A percentile compares a stretch with the other conserved stretches of the same genome.
Evolutionary conservation across 2,329 filamentous ascomycete species (phyloP).

Genomic region (Cladosporium velox): DNA sequence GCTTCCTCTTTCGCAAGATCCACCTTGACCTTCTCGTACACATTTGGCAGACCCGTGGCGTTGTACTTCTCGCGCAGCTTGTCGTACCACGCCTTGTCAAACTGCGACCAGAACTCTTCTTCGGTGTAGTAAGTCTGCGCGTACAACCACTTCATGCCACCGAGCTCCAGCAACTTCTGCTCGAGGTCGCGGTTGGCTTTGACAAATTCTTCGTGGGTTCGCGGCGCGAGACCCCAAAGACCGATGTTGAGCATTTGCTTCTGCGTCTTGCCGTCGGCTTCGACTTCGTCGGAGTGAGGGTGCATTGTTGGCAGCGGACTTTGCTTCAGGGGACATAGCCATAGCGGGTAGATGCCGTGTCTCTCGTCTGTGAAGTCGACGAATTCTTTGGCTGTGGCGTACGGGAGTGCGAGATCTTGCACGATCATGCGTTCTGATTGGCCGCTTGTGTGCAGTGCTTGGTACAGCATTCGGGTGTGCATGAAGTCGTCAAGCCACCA

Average conservation of each 20-base stretch:
- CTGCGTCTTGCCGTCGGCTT: constrained; percentile 25
- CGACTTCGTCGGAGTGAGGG: constrained; percentile 33
- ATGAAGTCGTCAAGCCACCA: constrained; percentile 63
- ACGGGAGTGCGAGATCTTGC: constrained; percentile 61
- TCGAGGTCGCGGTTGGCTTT: constrained; percentile 71
- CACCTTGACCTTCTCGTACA: constrained; percentile 71
- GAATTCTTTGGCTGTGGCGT: constrained; percentile 46
- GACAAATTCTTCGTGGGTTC: constrained; percentile 61
- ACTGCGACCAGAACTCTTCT: constrained; percentile 67
- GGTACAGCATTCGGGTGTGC: constrained; percentile 66
- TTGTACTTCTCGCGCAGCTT: constrained; percentile 62
- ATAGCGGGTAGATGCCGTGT: constrained; percentile 50
- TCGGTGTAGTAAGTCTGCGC: constrained; percentile 82
- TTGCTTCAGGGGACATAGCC: constrained; percentile 50
- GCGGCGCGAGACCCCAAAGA: constrained; percentile 65
- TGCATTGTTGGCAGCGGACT: constrained; percentile 35
- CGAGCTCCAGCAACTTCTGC: constrained; percentile 65
- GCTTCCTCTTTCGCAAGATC: constrained; percentile 32
- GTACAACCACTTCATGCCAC: constrained; percentile 85
- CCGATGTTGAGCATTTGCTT: constrained; percentile 60
- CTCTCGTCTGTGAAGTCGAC: constrained; percentile 44
- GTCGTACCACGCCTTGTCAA: constrained; percentile 63
- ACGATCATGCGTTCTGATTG: constrained; percentile 63
- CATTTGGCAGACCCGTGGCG: constrained; percentile 63
- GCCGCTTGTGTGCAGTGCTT: constrained; percentile 63